Evolutionary conservation across 2,329 filamentous ascomycete species (phyloP), one percentile per base, ranked within the genome.

Genomic region (Sporothrix euskadiensis): DNA sequence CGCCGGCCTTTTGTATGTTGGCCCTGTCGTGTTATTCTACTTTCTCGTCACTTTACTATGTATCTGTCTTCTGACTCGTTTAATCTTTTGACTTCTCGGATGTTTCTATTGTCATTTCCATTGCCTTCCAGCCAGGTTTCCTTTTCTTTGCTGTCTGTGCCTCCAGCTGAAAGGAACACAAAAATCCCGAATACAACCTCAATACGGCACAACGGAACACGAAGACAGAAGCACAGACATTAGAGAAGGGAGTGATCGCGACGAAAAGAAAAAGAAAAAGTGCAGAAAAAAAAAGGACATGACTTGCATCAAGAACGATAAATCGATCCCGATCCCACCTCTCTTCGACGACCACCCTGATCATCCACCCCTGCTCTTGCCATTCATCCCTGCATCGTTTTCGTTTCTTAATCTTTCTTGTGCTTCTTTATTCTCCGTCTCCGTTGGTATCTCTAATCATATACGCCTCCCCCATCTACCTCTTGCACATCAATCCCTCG

Each of bases 241-340:
- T 3, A 41, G n/a, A 65, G 19, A 65, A 19, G 10, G n/a, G n/a
- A 56, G 52, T 22, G 12, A 65, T n/a, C 59, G 16, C 39, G 16
- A 26, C 22, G n/a, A 66, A 19, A 49, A 54, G 14, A 19, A 39
- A 22, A 52, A 32, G 12, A 8, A 10, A n/a, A 35, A 22, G 35
- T 35, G 35, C 35, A 63, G 10, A 63, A 22, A 44, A 39, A 22
- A 68, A 54, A 39, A 19, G 19, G 30, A 22, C 14, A 39, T 68
- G 63, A 66, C 63, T 54, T 54, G 44, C 65, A 54, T 54, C 44
- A 10, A 30, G 47, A 54, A 39, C 44, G 19, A 69, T 69, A 69
- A 54, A 69, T 68, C 39, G 39, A 22, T 4, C 61, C 39, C 39
- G 61, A 68, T 68, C 44, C 63, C 63, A 68, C 26, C 41, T 52